Evolutionary conservation across 2,329 filamentous ascomycete genomes (phyloP), one percentile per base, ranked within the genome.

Genomic region (Stachybotrys echinatus): DNA sequence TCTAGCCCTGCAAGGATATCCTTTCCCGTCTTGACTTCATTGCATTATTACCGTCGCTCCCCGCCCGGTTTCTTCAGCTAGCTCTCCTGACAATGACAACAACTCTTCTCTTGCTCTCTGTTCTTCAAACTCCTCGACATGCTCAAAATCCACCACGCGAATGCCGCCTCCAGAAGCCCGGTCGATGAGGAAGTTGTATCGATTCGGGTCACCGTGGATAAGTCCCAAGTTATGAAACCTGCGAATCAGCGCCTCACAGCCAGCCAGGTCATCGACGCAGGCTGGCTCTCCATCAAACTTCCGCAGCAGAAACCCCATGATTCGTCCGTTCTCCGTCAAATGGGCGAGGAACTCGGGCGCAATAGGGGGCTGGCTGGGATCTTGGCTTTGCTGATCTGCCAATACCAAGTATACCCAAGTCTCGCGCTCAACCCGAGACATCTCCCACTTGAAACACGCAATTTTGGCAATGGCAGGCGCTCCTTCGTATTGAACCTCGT

Each of bases 121-220:
- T 51, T 57, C 53, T 23, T 55, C 51, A 52, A 58, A 57, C 43
- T 55, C 53, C 47, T 42, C 43, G 54, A 54, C 48, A 49, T 50
- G 48, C 53, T 66, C 63, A 58, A 67, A 69, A 54, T 68, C 65
- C 31, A 68, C 31, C 21, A 66, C 57, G 46, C 55, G 63, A 19
- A 60, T 59, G 47, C 54, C 55, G 40, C 54, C 58, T 44, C 59
- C 53, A 42, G 40, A n/a, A n/a, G n/a, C n/a, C n/a, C n/a, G n/a
- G n/a, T n/a, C 52, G 51, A 67, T 55, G 44, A 72, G 51, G 53
- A 70, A 71, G 54, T 69, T 73, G 49, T 69, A 60, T 49, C 62
- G 60, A 53, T 72, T 71, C 34, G 64, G 57, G 53, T 71, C 69
- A 12, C 66, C 64, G 56, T 71, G 65, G 23, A 66, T 22, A 43